phyloP scores from a whole-genome alignment of 371 early-diverging fungal genomes.

The Sporodiniella umbellata region DNA sequence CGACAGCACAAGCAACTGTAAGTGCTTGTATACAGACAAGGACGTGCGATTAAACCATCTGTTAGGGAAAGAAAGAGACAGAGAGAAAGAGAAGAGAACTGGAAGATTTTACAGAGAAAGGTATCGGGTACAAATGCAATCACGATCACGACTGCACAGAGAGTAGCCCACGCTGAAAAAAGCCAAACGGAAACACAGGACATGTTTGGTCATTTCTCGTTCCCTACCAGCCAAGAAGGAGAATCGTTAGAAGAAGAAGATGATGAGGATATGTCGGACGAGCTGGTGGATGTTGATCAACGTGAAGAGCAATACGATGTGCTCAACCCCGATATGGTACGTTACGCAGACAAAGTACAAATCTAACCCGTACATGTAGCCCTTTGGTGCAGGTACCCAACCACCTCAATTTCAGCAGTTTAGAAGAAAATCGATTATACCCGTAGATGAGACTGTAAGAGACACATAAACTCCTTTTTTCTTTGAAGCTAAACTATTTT shows the following conservation, averaged over 20 bases:
- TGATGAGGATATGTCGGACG: conserved; percentile 29
- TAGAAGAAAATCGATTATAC: conserved; percentile 89
- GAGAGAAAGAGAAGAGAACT: conserved; percentile 82
- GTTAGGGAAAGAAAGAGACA: conserved; percentile 79
- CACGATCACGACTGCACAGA: conserved; percentile 14
- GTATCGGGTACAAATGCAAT: conserved; percentile 42
- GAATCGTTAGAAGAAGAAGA: conserved; percentile 5
- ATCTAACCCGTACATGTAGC: conserved; percentile 44
- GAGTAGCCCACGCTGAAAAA: no score
- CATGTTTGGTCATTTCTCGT: conserved; percentile 18
- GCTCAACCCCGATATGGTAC: conserved; percentile 49
- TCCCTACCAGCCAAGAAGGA: conserved; percentile 23
- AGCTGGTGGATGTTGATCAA: conserved; percentile 23
- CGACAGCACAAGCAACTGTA: conserved; percentile 81
- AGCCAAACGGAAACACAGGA: conserved; percentile 2
- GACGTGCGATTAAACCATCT: neutral
- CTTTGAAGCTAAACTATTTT: no score
- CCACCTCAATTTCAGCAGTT: conserved; percentile 69
- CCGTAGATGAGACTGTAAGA: conserved; percentile 53
- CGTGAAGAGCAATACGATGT: conserved; percentile 32
- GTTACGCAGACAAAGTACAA: neutral
- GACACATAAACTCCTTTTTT: no score
- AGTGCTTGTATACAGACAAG: conserved; percentile 15
- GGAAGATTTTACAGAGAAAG: conserved; percentile 72
- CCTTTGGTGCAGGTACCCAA: conserved; percentile 60